Conservation (phyloP, 208 protist genomes). For the Leishmania mexicana region DNA sequence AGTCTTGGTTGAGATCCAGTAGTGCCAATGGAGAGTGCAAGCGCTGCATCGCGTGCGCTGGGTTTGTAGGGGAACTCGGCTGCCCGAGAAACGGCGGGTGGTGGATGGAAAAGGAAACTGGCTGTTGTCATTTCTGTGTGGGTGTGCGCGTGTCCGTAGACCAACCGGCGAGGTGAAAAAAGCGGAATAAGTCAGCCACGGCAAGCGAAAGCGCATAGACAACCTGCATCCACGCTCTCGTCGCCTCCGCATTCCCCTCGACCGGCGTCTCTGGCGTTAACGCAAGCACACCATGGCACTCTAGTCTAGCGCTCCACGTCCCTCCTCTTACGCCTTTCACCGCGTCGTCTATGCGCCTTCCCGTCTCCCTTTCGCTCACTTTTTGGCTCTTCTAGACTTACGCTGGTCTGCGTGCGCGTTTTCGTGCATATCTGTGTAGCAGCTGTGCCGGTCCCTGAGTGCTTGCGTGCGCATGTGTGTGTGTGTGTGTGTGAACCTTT, state of each 20-base stretch:
- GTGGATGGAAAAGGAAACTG: not conserved
- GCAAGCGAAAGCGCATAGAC: not conserved
- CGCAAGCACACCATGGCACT: not conserved
- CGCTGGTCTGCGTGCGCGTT: not conserved
- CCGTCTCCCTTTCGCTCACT: not conserved
- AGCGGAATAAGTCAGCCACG: not conserved
- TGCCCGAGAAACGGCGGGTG: not conserved
- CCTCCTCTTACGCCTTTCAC: not conserved
- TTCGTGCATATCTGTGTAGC: not conserved
- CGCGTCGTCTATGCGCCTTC: not conserved
- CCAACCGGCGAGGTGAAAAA: not conserved
- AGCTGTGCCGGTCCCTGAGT: not conserved
- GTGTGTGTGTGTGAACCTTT: not conserved
- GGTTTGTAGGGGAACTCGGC: not conserved
- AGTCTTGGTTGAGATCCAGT: conserved; percentile 33
- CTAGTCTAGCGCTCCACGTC: not conserved
- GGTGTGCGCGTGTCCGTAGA: not conserved
- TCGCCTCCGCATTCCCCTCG: not conserved
- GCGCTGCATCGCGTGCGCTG: not conserved
- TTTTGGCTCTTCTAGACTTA: not conserved
- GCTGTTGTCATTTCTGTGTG: not conserved
- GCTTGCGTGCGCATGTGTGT: not conserved
- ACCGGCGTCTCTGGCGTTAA: not conserved
- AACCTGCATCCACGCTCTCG: not conserved
- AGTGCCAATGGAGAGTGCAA: not conserved